Conservation (phyloP, 768 basidiomycete genomes). For the Mycena kentingensis region DNA sequence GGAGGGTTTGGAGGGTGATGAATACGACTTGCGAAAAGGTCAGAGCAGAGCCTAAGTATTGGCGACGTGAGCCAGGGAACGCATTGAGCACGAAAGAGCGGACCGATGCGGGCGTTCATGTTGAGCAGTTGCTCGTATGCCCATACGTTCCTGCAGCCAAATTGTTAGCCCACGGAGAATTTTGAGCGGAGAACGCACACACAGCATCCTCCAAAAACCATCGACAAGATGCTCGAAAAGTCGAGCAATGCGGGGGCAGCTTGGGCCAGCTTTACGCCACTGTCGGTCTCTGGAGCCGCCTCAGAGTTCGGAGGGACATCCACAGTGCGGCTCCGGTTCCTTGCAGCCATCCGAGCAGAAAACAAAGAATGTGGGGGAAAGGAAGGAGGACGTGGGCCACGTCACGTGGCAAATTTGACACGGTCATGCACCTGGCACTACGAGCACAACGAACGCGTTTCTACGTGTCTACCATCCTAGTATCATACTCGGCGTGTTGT, state of each 20-base stretch:
- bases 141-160: constrained; percentile 64
- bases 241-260: constrained; percentile 41
- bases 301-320: constrained; percentile 24
- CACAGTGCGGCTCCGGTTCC: neutral
- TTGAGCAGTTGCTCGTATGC: constrained; percentile 74
- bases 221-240: constrained; percentile 46
- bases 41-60: constrained; percentile 65
- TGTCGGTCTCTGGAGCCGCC: constrained; percentile 17
- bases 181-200: constrained; percentile 48
- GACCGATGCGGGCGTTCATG: constrained; percentile 69
- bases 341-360: no score
- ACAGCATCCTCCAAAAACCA: constrained; percentile 86
- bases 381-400: no score
- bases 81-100: constrained; percentile 17
- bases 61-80: neutral
- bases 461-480: neutral
- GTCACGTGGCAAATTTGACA: no score
- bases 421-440: no score
- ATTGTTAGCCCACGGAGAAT: neutral
- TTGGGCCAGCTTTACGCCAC: constrained; percentile 33
- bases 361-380: no score
- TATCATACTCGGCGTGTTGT: constrained; percentile 4
- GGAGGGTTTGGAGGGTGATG: constrained; percentile 67
- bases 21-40: constrained; percentile 86
- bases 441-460: no score